A percentile compares a stretch with the other conserved stretches of the same genome.
phyloP scores from a whole-genome alignment of 2,329 filamentous ascomycete genomes.

The Trichoderma pleuroti region DNA sequence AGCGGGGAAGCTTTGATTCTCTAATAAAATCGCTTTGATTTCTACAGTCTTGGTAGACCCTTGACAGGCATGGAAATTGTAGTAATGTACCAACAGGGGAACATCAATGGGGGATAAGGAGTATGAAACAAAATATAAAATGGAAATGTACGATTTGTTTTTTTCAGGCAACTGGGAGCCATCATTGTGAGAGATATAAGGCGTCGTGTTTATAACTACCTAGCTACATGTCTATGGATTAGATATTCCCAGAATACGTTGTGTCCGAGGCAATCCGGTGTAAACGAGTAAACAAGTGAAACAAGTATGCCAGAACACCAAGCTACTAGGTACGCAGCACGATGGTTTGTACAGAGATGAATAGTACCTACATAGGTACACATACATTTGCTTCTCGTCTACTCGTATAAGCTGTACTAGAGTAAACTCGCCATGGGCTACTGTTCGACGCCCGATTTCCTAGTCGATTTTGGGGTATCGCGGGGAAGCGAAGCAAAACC shows the following conservation, averaged over 20 bases:
- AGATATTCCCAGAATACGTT: background rate
- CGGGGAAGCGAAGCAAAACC: slow-evolving; percentile 1
- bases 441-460: background rate
- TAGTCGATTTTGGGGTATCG: background rate
- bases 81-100: slow-evolving; percentile 22
- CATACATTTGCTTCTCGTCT: background rate
- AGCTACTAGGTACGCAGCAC: too few species aligned
- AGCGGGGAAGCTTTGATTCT: background rate
- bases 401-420: background rate
- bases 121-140: slow-evolving; percentile 19
- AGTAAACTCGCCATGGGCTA: background rate
- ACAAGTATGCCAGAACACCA: background rate
- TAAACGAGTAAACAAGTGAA: background rate
- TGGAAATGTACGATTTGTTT: slow-evolving; percentile 15
- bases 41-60: background rate
- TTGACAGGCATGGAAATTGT: slow-evolving; percentile 3
- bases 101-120: slow-evolving; percentile 1
- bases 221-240: background rate
- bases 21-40: slow-evolving; percentile 12
- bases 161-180: background rate
- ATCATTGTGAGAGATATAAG: background rate
- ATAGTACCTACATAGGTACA: background rate
- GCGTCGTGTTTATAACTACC: background rate
- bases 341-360: background rate
- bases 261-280: background rate